phyloP scores from a whole-genome alignment of 2,329 filamentous ascomycete species.

The Fusarium guadeloupense region DNA sequence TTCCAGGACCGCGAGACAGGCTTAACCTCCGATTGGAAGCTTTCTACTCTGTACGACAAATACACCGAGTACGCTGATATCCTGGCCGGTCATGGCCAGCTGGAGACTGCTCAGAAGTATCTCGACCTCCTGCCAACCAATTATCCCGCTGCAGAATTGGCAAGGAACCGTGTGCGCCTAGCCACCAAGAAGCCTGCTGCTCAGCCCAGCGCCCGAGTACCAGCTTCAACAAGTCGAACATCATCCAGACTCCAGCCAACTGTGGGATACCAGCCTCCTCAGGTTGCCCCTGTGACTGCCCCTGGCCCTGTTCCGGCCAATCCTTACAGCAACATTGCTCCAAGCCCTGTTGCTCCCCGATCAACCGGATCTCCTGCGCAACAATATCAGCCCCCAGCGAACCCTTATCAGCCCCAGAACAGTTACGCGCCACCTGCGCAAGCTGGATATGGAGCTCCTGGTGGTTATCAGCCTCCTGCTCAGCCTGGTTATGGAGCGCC shows the following conservation, averaged over 20 bases:
- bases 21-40: conserved; percentile 84
- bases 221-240: conserved; percentile 46
- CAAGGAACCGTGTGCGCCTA: conserved; percentile 83
- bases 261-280: conserved; percentile 60
- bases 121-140: conserved; percentile 83
- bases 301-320: conserved; percentile 42
- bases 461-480: conserved; percentile 62
- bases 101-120: conserved; percentile 89
- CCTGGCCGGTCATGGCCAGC: conserved; percentile 86
- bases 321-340: conserved; percentile 56
- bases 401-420: conserved; percentile 48
- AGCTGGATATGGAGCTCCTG: conserved; percentile 50
- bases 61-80: conserved; percentile 98
- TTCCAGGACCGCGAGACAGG: conserved; percentile 82
- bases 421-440: conserved; percentile 41
- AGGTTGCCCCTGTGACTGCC: conserved; percentile 46
- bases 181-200: conserved; percentile 69
- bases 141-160: conserved; percentile 88
- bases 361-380: conserved; percentile 41
- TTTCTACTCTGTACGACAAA: conserved; percentile 87
- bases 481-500: conserved; percentile 52
- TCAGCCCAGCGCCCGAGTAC: conserved; percentile 38
- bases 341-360: conserved; percentile 34
- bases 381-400: conserved; percentile 51
- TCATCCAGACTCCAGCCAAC: conserved; percentile 54